Conservation (phyloP, 257 asterid genomes). For the Gynochthodes officinalis region DNA sequence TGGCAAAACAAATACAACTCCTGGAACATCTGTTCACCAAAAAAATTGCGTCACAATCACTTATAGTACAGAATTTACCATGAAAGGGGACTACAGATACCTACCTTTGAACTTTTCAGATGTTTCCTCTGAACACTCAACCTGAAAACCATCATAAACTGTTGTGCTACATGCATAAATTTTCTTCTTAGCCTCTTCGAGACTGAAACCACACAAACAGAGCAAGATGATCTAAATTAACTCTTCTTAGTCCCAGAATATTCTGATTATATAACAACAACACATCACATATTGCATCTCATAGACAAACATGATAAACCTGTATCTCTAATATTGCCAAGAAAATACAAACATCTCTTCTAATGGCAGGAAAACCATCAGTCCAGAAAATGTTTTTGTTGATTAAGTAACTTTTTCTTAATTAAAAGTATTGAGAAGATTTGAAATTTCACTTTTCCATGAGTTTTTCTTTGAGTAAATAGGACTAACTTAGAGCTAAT, state of each 20-base stretch:
- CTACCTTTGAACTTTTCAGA: slow-evolving; percentile 80
- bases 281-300: not conserved
- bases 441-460: not conserved
- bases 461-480: too few species aligned
- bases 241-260: not conserved
- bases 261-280: not conserved
- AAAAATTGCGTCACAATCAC: slow-evolving; percentile 17
- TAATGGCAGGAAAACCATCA: not conserved
- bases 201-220: slow-evolving; percentile 37
- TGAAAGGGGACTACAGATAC: slow-evolving; percentile 1
- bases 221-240: not conserved
- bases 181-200: slow-evolving; percentile 93
- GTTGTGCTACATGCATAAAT: slow-evolving; percentile 90
- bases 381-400: not conserved
- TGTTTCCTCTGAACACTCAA: slow-evolving; percentile 70
- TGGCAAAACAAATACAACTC: slow-evolving; percentile 83
- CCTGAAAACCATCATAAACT: slow-evolving; percentile 86
- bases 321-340: not conserved
- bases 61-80: not conserved
- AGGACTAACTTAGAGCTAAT: not conserved
- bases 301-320: not conserved
- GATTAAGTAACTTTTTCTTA: too few species aligned
- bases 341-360: not conserved
- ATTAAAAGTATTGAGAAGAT: not conserved
- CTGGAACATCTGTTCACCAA: slow-evolving; percentile 50